Evolutionary conservation across 345 rosid species (phyloP), one percentile per base, ranked within the genome.

Genomic region (Diplotaxis tenuifolia): DNA sequence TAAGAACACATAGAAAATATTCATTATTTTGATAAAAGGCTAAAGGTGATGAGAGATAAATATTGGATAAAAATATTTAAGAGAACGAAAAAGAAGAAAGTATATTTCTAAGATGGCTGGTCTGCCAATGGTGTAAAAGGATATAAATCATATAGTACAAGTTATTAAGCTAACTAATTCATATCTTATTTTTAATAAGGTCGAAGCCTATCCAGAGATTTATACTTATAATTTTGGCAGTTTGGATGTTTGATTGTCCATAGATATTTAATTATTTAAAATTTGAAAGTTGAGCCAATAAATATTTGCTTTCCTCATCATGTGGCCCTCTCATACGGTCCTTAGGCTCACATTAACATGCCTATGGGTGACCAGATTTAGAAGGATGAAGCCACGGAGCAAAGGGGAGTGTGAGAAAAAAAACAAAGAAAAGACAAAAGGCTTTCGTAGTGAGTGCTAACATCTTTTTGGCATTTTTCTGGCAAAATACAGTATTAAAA

Each of bases 391-490:
- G 8, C 25, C 45, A 60, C 12, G 20, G 64, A 55, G 29, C 36
- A 16, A 59, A 18, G 27, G 36, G 21, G 62, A 25, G 6, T 25
- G 1, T 14, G 38, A 32, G 45, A 31, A 32, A 23, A 42, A 2
- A 47, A 40, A 5, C 3, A 58, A 62, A 31, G 29, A 38, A 63
- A 54, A 64, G 53, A 63, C 63, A 52, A 54, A 40, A 65, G 27
- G 77, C 71, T 65, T 73, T 65, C 60, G 64, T 47, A 73, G 42
- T 73, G 60, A 57, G 52, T 65, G 76, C 58, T 20, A 42, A 21
- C 15, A 2, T 47, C 28, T 34, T 47, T 65, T 73, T 73, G 65
- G 52, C 38, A 1, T 57, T 66, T n/a, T 12, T 15, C 49, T 29
- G 29, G 50, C 59, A 20, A 3, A 23, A 25, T 61, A 61, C 31